A percentile compares a stretch with the other conserved stretches of the same genome.
phyloP scores from a whole-genome alignment of 169 alveolate genomes.

The Babesia bovis region DNA sequence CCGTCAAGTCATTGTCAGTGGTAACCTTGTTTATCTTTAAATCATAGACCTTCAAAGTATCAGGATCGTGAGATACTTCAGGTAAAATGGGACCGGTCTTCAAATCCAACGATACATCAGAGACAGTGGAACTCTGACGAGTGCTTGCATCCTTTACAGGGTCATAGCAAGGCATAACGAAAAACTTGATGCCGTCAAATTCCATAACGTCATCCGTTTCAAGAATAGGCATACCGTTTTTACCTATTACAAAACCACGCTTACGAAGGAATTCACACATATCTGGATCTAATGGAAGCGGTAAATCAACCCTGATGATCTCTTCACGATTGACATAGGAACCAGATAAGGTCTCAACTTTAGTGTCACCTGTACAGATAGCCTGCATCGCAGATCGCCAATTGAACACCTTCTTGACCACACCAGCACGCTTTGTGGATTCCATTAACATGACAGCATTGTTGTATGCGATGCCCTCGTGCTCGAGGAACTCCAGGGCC shows the following conservation, averaged over 20 bases:
- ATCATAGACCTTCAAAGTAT: conserved; percentile 8
- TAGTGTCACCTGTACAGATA: conserved; percentile 19
- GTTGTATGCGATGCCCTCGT: conserved; percentile 31
- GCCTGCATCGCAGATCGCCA: conserved; percentile 40
- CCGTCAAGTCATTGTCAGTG: conserved; percentile 17
- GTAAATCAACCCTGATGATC: conserved; percentile 7
- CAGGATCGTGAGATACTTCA: conserved; percentile 8
- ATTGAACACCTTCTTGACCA: conserved; percentile 18
- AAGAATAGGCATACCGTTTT: conserved; percentile 30
- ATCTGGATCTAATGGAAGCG: conserved; percentile 12
- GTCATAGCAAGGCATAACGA: conserved; percentile 9
- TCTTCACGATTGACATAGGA: conserved; percentile 4
- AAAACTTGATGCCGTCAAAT: conserved; percentile 17
- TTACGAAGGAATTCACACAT: conserved; percentile 30
- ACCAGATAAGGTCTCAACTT: conserved; percentile 1
- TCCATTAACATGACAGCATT: conserved; percentile 33
- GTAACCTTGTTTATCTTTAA: conserved; percentile 13
- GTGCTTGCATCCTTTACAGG: background rate
- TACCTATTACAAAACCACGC: conserved; percentile 29
- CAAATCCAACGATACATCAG: conserved; percentile 3
- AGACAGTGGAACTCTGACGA: background rate
- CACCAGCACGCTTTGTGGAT: background rate
- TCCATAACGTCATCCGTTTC: conserved; percentile 6
- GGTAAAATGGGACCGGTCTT: conserved; percentile 27
- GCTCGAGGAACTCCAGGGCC: conserved; percentile 22